Base-by-base conservation (phyloP, 148 eudicot species). In the Vaccinium myrtillus region DNA sequence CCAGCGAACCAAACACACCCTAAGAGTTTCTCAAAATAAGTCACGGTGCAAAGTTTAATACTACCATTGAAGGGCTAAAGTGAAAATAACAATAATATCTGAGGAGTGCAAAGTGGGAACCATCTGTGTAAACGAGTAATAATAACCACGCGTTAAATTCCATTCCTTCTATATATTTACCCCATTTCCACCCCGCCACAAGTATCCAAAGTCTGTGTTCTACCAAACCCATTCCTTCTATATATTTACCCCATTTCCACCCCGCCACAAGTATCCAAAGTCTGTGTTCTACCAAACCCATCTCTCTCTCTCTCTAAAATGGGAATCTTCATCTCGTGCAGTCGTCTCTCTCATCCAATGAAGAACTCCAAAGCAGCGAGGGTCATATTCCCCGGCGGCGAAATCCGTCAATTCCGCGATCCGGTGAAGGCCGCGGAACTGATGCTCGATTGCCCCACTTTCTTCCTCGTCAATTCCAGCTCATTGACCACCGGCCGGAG, bases 351-450 rank as follows among this genome's bases (percentile, higher is more conserved):
- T 6, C n/a, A 82, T 25, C 25, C 79, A 14, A 79, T 87, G 53
- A 88, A 75, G 54, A 83, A 8, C 50, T 23, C 86, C 59, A 88
- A 83, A 77, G 84, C 89, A 16, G 85, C 92, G 0, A 83, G 89
- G 73, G 90, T 90, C 13, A 84, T 90, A 4, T 54, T 90, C 49
- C 92, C 92, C 15, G 86, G 89, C 21, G 92, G 90, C n/a, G 90
- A 90, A 58, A 32, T 90, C 14, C 86, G 92, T 59, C 92, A 87
- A 82, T 88, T 88, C 80, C 87, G 87, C 3, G 71, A 83, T 12
- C 90, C 88, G 2, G 75, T 88, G 0, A 90, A 85, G 74, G 92
- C 92, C 16, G 92, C 92, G 49, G 92, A 90, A 83, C 75, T 90
- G 67, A 90, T 90, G 92, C 84, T 90, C 14, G 92, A 90, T 81